Evolutionary conservation across 345 rosid genomes (phyloP), one percentile per base, ranked within the genome.

Genomic region (Noccaea bulbosa): DNA sequence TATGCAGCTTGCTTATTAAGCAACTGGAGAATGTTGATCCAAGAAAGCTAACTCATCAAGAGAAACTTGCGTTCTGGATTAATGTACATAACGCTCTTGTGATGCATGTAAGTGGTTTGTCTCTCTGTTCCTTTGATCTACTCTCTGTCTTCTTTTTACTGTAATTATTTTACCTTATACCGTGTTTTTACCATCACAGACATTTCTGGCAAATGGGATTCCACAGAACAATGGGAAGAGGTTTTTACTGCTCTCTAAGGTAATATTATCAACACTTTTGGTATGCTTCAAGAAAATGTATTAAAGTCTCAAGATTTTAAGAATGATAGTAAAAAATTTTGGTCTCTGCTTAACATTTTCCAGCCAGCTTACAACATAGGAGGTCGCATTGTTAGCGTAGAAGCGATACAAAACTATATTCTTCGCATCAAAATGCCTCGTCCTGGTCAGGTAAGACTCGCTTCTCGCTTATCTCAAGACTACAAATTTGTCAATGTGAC

Each of bases 51-150:
- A 82, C 79, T 55, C 92, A 88, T 22, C 93, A 86, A 64, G 99
- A 95, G 83, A 91, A 86, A 80, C 76, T 95, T 1, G 96, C 99
- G 22, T 95, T 95, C 72, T 95, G 98, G 99, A 84, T 95, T 82
- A 95, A 95, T 47, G 22, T 92, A 70, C 99, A 95, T 80, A 95
- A 95, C 69, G 85, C 93, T 0, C 72, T 92, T 22, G 92, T 87
- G 80, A 95, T 95, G 99, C 97, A 95, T 75, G 99, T 95, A 87
- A 70, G 77, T 2, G 5, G 12, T 27, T 50, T 48, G 3, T 22
- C 35, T 54, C 57, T 49, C 7, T 53, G 24, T 59, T 63, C 22
- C 39, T 75, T 54, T 62, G 59, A 17, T 61, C 65, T 46, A 41
- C 34, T 12, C 17, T 62, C 8, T 63, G 46, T 14, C 30, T 47